phyloP scores from a whole-genome alignment of 345 rosid species.

The Crucihimalaya himalaica region DNA sequence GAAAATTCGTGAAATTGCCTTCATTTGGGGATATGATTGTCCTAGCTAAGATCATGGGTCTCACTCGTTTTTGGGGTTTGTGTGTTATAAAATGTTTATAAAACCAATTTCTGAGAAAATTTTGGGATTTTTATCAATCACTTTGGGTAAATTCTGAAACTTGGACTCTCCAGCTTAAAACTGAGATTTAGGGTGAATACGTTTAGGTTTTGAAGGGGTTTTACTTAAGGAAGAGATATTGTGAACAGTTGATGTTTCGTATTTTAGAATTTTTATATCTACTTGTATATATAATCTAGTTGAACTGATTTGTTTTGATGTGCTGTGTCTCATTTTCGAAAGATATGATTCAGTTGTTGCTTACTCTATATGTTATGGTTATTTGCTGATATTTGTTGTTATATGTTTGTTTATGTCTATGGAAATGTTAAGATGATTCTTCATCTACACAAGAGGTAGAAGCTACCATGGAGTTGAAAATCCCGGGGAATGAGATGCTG shows the following conservation, averaged over 20 bases:
- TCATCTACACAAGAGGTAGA: slow-evolving; percentile 28
- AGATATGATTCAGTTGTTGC: slow-evolving; percentile 1
- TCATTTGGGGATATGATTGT: background rate
- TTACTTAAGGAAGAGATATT: background rate
- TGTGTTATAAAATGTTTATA: background rate
- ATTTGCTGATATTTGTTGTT: slow-evolving; percentile 20
- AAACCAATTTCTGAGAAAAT: background rate
- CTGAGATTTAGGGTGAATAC: background rate
- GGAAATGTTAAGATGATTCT: slow-evolving; percentile 6
- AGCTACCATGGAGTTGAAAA: slow-evolving; percentile 19
- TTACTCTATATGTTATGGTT: background rate
- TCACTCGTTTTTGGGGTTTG: background rate
- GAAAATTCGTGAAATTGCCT: background rate
- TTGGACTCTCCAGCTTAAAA: no score
- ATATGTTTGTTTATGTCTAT: background rate
- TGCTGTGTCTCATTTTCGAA: background rate
- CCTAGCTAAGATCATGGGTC: background rate
- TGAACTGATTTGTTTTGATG: background rate
- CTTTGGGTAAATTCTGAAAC: no score
- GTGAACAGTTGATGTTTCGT: background rate
- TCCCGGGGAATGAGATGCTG: slow-evolving; percentile 33
- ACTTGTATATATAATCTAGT: background rate
- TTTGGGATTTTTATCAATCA: background rate
- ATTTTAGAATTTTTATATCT: no score
- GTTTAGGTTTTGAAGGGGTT: background rate